Evolutionary conservation across 495 filamentous ascomycete genomes (phyloP), one percentile per base, ranked within the genome.

Genomic region (Talaromyces nanjingensis): DNA sequence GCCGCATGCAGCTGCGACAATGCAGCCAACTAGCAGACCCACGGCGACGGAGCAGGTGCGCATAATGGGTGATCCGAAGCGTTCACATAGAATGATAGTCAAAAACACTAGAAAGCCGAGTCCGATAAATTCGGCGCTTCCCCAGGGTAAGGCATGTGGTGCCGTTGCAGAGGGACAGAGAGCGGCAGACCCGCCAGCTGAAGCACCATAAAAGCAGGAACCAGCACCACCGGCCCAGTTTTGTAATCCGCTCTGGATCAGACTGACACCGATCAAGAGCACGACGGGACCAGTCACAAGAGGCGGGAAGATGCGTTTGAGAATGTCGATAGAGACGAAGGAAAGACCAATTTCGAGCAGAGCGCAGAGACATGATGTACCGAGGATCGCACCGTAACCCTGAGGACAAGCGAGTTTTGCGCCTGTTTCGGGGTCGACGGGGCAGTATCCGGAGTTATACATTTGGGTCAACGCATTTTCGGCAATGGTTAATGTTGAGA

Each of bases 21-120:
- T 93, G 70, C 91, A 96, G 25, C 93, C 91, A 31, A 90, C 85
- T 0, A 96, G 80, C 8, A 96, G 82, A 27, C 92, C 93, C 54
- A 93, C 76, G 53, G 96, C 83, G 58, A 97, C 91, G 64, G 85
- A 84, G 58, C 87, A 92, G 49, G 80, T 84, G 69, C 88, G 87
- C 84, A 90, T 85, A 66, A 90, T 87, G 0, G 91, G 91, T 7
- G 87, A 85, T 9, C 93, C 92, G 73, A 93, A 94, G 7, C 89
- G 84, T 73, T 94, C 91, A 71, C 87, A 91, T 16, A 94, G 67
- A 71, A 94, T 91, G 71, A 94, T 96, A 27, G 90, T 91, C n/a
- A 92, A 64, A 71, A 96, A 97, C 47, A 96, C 92, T 25, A 87
- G 85, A 77, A 97, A 96, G 1, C 93, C 93, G 1, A 97, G 84